Conservation (phyloP, 345 rosid genomes). For the Acer campestre region DNA sequence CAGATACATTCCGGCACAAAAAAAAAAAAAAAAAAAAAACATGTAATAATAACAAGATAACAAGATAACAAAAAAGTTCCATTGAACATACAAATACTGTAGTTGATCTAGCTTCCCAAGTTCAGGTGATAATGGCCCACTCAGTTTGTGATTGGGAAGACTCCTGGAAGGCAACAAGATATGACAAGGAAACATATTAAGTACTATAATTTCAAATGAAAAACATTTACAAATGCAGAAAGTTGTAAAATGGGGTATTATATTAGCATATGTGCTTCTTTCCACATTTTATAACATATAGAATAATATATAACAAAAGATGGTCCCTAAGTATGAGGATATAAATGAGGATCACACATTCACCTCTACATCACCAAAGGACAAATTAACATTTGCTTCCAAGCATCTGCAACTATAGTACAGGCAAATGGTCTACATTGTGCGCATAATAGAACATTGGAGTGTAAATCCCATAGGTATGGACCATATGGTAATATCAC, state of each 20-base stretch:
- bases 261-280: neutral
- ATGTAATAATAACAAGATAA: constrained; percentile 18
- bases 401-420: neutral
- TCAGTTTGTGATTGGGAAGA: constrained; percentile 73
- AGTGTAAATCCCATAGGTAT: neutral
- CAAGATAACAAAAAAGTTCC: constrained; percentile 11
- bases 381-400: neutral
- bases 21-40: neutral
- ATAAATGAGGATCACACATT: neutral
- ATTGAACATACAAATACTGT: constrained; percentile 60
- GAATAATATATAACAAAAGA: neutral
- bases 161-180: constrained; percentile 50
- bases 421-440: neutral
- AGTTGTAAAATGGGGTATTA: neutral
- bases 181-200: neutral
- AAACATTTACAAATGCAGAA: neutral
- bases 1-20: constrained; percentile 14
- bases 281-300: neutral
- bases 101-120: constrained; percentile 80
- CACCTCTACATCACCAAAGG: neutral
- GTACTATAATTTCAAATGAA: constrained; percentile 4
- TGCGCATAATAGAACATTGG: neutral
- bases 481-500: neutral
- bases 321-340: neutral
- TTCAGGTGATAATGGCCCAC: constrained; percentile 83